These are phyloP conservation scores for Verticillium albo-atrum DNA, from an alignment of 2,329 filamentous ascomycete genomes.

Conservation along the genomic window DNA sequence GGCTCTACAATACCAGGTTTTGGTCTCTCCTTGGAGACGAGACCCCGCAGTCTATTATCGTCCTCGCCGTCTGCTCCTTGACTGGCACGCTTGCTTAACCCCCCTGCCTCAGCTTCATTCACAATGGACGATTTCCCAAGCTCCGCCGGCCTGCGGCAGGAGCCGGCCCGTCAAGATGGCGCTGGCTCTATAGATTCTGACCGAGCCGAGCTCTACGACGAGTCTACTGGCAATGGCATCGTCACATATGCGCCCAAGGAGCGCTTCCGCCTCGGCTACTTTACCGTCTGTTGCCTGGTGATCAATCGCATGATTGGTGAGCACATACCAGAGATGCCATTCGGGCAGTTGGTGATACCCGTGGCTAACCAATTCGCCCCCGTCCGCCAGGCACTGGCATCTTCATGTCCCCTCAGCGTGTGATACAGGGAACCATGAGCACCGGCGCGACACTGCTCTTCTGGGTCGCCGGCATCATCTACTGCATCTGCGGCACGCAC, in stretches of 20 bases:
- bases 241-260: conserved; percentile 27
- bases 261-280: conserved; percentile 27
- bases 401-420: conserved; percentile 27
- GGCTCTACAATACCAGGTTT: neutral
- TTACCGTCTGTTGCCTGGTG: conserved; percentile 29
- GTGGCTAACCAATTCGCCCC: neutral
- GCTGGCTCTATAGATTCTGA: conserved; percentile 15
- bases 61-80: neutral
- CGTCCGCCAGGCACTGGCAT: conserved; percentile 26
- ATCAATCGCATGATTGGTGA: conserved; percentile 32
- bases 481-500: conserved; percentile 29
- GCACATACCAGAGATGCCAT: conserved; percentile 6
- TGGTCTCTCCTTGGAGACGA: neutral
- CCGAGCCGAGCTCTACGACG: conserved; percentile 6
- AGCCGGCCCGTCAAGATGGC: conserved; percentile 2
- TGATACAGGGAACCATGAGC: conserved; percentile 26
- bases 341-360: too few relatives aligned
- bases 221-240: conserved; percentile 14
- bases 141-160: conserved; percentile 10
- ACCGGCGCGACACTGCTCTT: conserved; percentile 30
- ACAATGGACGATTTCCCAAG: conserved; percentile 25
- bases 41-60: neutral
- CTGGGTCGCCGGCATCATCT: conserved; percentile 33
- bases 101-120: neutral
- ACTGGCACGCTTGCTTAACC: neutral